Percentiles rank a stretch among this genome's conserved stretches.
phyloP scores from a whole-genome alignment of 2,329 filamentous ascomycete species.

The Phialocephala sp. region DNA sequence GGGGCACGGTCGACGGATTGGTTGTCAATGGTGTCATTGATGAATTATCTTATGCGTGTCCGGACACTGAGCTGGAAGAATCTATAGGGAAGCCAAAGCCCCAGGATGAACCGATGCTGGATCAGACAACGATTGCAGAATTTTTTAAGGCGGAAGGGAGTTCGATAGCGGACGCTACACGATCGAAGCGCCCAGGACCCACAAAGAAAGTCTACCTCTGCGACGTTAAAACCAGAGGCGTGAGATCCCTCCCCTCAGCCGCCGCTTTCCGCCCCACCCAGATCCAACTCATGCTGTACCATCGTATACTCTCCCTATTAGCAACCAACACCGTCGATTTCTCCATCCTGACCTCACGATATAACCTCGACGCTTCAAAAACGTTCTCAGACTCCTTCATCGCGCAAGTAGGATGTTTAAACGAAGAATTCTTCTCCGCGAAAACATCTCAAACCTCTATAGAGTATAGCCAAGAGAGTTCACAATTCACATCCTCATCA shows the following conservation, averaged over 20 bases:
- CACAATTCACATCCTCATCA: conserved; percentile 32
- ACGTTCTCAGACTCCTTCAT: conserved; percentile 82
- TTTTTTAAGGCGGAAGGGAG: conserved; percentile 37
- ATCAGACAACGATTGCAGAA: conserved; percentile 38
- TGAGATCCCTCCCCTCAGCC: conserved; percentile 64
- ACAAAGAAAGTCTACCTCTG: conserved; percentile 69
- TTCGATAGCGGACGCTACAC: conserved; percentile 27
- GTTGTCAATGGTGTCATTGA: conserved; percentile 92
- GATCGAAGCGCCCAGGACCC: conserved; percentile 19
- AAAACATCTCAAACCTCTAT: conserved; percentile 39
- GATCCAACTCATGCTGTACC: conserved; percentile 90
- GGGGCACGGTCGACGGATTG: conserved; percentile 82
- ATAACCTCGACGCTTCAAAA: conserved; percentile 67
- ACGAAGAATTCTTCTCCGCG: conserved; percentile 66
- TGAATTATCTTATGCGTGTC: conserved; percentile 77
- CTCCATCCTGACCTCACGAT: conserved; percentile 70
- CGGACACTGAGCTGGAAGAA: conserved; percentile 70
- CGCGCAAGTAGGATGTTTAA: conserved; percentile 71
- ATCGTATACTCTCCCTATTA: conserved; percentile 79
- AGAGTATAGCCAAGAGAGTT: conserved; percentile 36
- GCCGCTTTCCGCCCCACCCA: conserved; percentile 74
- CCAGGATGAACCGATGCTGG: conserved; percentile 44
- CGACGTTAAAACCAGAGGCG: conserved; percentile 85
- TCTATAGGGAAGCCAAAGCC: conserved; percentile 39
- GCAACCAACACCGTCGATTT: conserved; percentile 75